Base-by-base conservation (phyloP, 768 basidiomycete species). In the Hortiboletus campestris region DNA sequence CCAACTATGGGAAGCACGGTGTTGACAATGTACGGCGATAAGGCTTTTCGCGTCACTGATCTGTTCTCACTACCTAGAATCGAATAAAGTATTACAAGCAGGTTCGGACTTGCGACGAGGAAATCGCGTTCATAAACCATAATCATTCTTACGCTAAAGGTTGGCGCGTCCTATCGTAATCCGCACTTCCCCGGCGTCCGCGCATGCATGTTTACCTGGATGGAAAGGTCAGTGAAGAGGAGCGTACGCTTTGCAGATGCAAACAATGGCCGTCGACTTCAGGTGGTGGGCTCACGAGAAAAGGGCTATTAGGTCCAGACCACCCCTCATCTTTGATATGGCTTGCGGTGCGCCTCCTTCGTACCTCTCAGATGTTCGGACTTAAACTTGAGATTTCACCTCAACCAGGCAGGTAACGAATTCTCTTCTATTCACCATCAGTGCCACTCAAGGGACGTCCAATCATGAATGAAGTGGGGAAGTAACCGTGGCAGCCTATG, bases 141-240 rank as follows among this genome's bases (percentile, higher is more conserved):
- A 6, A 40, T 57, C 38, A 57, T 43, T 25, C 35, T 44, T 9
- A 3, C 22, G 8, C 35, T 19, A 1, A 49, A 82, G 73, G 85
- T 88, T 1, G 81, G 82, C n/a, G 69, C 82, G 19, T 83, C 80
- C 11, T 88, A 90, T 69, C 80, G 86, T 13, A 89, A 89, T 63
- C 86, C 87, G 0, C 87, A 88, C 70, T 87, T 82, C 58, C 84
- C 83, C 2, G 86, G 84, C 7, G 76, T 88, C 50, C 77, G 81
- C 54, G 78, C 77, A 29, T 80, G 79, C 65, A 69, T 84, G 20
- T 78, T 78, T 58, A 64, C 75, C 28, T 82, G 81, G 81, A 67
- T 85, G 19, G 80, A 78, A 65, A 76, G 72, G 82, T 79, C 52
- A 53, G 68, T 58, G 40, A 6, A 43, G 19, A 56, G 29, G 13